Evolutionary conservation across 257 asterid species (phyloP).

Genomic region (Solanum etuberosum): DNA sequence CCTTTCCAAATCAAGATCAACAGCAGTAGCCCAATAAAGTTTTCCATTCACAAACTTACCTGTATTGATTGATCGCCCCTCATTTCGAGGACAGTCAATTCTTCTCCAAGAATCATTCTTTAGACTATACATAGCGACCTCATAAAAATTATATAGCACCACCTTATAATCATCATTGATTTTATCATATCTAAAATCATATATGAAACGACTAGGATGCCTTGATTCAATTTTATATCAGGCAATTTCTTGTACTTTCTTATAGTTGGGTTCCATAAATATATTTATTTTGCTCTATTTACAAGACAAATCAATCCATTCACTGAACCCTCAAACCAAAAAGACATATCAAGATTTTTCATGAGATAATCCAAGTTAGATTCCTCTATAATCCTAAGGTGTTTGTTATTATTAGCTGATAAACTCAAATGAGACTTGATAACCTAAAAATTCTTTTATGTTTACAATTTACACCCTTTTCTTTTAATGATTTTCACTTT

Average conservation of each 20-base stretch:
- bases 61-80: not conserved
- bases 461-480: too few species aligned
- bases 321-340: not conserved
- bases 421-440: not conserved
- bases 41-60: not conserved
- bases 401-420: not conserved
- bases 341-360: not conserved
- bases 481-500: too few species aligned
- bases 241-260: not conserved
- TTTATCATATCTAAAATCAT: not conserved
- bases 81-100: not conserved
- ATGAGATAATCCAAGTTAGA: not conserved
- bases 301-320: not conserved
- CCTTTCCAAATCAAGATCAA: not conserved
- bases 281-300: not conserved
- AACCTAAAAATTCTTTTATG: not conserved
- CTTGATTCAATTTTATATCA: not conserved
- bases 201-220: not conserved
- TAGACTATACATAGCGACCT: not conserved
- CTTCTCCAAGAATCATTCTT: not conserved
- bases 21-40: not conserved
- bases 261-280: not conserved
- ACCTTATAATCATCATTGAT: not conserved
- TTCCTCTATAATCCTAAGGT: not conserved
- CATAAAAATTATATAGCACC: not conserved